Evolutionary conservation across 257 asterid genomes (phyloP).

Genomic region (Capsicum baccatum): DNA sequence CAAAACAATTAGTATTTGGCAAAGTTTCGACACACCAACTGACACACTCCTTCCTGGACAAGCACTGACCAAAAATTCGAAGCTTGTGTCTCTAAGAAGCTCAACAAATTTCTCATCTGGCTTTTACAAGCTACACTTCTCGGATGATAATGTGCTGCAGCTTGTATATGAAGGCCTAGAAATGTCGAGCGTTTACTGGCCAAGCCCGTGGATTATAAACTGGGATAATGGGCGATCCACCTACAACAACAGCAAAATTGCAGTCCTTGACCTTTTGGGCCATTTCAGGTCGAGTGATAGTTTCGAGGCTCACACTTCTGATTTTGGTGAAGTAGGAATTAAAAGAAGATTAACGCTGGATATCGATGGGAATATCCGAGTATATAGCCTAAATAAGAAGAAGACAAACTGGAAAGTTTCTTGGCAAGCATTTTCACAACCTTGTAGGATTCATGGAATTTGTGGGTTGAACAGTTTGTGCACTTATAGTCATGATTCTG

Average conservation of each 20-base stretch:
- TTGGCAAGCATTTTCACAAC: not conserved
- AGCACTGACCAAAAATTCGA: not conserved
- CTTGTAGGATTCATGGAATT: not conserved
- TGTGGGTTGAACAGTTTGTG: too few species aligned
- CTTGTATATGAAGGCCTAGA: not conserved
- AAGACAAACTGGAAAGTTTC: not conserved
- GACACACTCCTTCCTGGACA: not conserved
- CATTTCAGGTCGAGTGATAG: not conserved
- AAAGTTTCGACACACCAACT: not conserved
- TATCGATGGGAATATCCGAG: not conserved
- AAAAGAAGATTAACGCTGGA: not conserved
- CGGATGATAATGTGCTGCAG: not conserved
- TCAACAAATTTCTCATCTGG: not conserved
- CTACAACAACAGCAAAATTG: not conserved
- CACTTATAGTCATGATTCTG: too few species aligned
- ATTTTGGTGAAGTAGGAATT: not conserved
- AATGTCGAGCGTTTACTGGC: not conserved
- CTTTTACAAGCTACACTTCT: not conserved
- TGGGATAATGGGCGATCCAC: not conserved
- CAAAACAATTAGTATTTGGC: not conserved
- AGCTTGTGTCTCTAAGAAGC: not conserved
- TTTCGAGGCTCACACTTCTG: not conserved
- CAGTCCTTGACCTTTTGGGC: not conserved
- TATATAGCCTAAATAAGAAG: not conserved
- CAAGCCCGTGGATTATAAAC: not conserved